These are phyloP conservation scores for Boechera stricta DNA, from an alignment of 345 rosid genomes.

Conservation along the genomic window DNA sequence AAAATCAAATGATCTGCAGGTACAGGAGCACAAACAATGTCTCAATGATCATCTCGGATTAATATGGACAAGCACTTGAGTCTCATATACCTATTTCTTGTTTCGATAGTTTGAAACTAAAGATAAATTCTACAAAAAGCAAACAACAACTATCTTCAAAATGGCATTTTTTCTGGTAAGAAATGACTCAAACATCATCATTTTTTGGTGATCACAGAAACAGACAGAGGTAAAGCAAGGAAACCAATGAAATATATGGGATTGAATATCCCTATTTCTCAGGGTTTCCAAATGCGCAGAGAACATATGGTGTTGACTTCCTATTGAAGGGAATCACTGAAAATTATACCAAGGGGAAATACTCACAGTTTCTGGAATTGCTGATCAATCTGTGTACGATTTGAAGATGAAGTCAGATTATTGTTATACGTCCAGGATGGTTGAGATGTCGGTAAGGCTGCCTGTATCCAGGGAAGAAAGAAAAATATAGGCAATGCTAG, in stretches of 20 bases:
- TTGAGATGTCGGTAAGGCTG: conserved; percentile 49
- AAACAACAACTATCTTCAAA: conserved; percentile 16
- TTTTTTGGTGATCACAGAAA: neutral
- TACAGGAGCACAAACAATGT: conserved; percentile 3
- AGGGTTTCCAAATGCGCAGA: conserved; percentile 5
- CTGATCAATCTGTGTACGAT: conserved; percentile 60
- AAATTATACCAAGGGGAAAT: conserved; percentile 10
- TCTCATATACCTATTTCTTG: conserved; percentile 7
- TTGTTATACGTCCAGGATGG: conserved; percentile 63
- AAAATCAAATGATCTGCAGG: conserved; percentile 68
- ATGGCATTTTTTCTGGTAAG: neutral
- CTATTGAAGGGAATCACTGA: conserved; percentile 6
- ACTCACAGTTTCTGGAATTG: conserved; percentile 88
- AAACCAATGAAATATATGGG: conserved; percentile 3
- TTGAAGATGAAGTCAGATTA: conserved; percentile 51
- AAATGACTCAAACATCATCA: neutral
- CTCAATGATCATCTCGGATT: neutral
- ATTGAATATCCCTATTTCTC: conserved; percentile 1
- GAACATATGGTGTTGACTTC: conserved; percentile 1
- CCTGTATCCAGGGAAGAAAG: conserved; percentile 50
- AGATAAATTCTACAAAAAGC: neutral
- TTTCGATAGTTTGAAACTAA: neutral
- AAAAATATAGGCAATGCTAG: conserved; percentile 21
- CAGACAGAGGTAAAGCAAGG: neutral
- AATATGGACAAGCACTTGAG: conserved; percentile 10